A percentile compares a stretch with the other conserved stretches of the same genome.
These are phyloP conservation scores for Penicillium cinerascens DNA, from an alignment of 495 filamentous ascomycete species.

Conservation along the genomic window DNA sequence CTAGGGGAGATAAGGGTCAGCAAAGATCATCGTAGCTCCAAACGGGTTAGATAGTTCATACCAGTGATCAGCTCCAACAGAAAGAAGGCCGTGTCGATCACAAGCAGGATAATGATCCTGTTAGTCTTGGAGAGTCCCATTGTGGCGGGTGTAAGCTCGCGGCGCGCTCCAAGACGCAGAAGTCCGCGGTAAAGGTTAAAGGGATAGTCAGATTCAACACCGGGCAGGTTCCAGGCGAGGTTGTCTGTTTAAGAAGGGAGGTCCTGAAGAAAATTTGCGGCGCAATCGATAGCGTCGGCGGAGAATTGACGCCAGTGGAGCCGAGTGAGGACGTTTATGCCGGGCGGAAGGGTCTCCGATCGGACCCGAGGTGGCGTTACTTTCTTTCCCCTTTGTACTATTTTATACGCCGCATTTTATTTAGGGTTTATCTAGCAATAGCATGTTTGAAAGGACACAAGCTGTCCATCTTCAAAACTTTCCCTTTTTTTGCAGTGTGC, in stretches of 20 bases:
- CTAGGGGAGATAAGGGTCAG: conserved; percentile 31
- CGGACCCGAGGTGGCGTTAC: conserved; percentile 17
- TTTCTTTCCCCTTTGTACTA: background rate
- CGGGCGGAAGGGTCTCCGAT: conserved; percentile 17
- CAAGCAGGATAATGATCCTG: conserved; percentile 88
- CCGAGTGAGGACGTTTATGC: background rate
- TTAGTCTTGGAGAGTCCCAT: conserved; percentile 94
- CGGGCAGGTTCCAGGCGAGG: background rate
- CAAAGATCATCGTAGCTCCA: background rate
- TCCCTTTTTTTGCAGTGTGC: background rate
- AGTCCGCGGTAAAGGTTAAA: conserved; percentile 8
- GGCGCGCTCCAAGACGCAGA: conserved; percentile 31
- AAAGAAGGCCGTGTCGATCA: conserved; percentile 86
- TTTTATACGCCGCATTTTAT: background rate
- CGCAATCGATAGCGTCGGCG: background rate
- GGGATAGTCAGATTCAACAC: background rate
- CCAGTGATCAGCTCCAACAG: conserved; percentile 79
- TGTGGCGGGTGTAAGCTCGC: conserved; percentile 8
- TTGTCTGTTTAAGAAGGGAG: background rate
- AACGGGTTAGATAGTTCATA: conserved; percentile 23
- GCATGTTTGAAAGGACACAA: background rate
- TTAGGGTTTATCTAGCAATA: background rate
- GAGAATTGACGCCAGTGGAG: background rate
- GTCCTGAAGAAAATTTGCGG: conserved; percentile 5
- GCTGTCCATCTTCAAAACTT: background rate